Conservation (phyloP, 305 asterid species). For the Fraxinus latifolia region DNA sequence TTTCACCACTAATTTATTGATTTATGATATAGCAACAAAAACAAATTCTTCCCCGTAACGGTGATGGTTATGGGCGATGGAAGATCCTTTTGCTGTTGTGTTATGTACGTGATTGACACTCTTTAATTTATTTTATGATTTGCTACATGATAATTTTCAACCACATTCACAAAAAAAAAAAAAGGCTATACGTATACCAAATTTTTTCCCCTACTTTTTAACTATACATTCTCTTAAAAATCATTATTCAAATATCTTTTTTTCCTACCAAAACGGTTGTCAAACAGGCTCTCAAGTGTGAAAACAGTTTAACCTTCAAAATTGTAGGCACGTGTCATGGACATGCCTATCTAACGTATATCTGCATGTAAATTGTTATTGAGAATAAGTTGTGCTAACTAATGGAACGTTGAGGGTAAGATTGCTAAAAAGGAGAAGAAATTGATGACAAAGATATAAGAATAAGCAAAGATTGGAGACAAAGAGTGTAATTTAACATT, state of each 20-base stretch:
- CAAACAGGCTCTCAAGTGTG: background rate
- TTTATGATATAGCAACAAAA: background rate
- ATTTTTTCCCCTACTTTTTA: no score
- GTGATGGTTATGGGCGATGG: background rate
- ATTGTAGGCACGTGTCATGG: background rate
- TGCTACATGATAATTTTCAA: no score
- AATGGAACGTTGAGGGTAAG: no score
- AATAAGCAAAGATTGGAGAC: background rate
- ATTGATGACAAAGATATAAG: background rate
- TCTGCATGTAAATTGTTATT: background rate
- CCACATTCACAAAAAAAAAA: no score
- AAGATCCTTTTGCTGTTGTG: background rate
- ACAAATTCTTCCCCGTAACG: background rate
- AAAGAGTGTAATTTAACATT: background rate
- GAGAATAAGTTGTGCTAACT: background rate
- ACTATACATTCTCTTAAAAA: no score
- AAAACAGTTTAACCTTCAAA: background rate
- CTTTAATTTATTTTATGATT: no score
- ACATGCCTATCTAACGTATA: background rate
- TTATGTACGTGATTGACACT: background rate
- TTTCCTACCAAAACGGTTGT: no score
- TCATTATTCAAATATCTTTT: no score
- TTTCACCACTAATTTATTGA: background rate
- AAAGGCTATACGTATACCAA: no score
- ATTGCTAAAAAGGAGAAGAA: background rate